Base-by-base conservation (phyloP, 176 grass and related monocot genomes). In the Pontederia paniculata region DNA sequence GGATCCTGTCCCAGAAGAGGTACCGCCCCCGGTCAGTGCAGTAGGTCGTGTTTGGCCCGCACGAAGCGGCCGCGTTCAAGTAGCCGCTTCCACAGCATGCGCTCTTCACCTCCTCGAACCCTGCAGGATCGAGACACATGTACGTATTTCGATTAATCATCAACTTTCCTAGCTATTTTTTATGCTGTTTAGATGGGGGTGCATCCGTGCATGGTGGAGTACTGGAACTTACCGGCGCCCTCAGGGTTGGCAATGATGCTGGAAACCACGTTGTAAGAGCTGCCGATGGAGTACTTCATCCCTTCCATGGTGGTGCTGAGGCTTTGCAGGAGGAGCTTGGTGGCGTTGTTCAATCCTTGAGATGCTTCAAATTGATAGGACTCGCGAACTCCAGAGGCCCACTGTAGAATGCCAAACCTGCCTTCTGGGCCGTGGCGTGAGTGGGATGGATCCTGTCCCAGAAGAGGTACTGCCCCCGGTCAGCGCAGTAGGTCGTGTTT, bases 11-110 rank as follows among this genome's bases (percentile, higher is more conserved):
- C 83, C 83, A 88, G 31, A 94, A 88, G 23, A 88, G 11, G 57
- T 75, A 88, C 10, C 58, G 71, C 12, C 62, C 45, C 3, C 77
- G 83, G 16, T 88, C 65, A 22, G 44, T 42, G 41, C 83, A 94
- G 62, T 65, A 94, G 17, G 57, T 76, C 41, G 88, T 57, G 52
- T 56, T 84, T 6, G 83, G 76, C 10, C 43, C 75, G 70, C 88
- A 94, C 11, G 17, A 58, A 15, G 52, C 52, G 53, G 73, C 61
- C 2, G 83, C 88, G 52, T 88, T 84, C 16, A 87, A 67, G 43
- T 65, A 81, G 18, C 88, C 88, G 17, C 66, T 52, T 53, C 88
- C 80, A 28, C 77, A 88, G 62, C 83, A 94, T 54, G 80, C 83
- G 42, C 54, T 94, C 58, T 76, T 63, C 53, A 94, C 77, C 50